A percentile compares a stretch with the other conserved stretches of the same genome.
Conservation (phyloP, 805 yeast genomes). For the Suhomyces vadensis region DNA sequence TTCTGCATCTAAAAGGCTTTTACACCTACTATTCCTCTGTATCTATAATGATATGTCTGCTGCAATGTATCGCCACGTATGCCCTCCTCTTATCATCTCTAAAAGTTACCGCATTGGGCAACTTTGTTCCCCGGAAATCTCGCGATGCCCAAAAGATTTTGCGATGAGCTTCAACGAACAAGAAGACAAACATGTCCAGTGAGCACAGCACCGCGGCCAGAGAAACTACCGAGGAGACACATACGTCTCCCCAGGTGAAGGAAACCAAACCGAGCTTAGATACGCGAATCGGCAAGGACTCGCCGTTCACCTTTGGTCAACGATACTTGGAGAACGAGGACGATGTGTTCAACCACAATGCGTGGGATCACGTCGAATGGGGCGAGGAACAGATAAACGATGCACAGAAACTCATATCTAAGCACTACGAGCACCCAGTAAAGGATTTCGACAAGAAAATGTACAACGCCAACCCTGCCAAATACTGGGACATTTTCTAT, state of each 20-base stretch:
- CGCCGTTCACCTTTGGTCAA: conserved; percentile 92
- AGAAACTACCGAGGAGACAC: background rate
- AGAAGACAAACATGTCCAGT: background rate
- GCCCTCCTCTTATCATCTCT: too few relatives aligned
- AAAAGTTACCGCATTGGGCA: too few relatives aligned
- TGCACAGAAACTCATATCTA: conserved; percentile 71
- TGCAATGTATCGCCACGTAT: too few relatives aligned
- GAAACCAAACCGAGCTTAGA: conserved; percentile 36
- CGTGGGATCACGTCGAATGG: conserved; percentile 98
- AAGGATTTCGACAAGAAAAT: conserved; percentile 76
- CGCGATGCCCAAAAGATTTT: background rate
- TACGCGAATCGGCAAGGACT: conserved; percentile 75
- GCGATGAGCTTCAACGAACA: conserved; percentile 1
- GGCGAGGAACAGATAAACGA: conserved; percentile 81
- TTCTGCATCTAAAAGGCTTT: too few relatives aligned
- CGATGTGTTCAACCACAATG: conserved; percentile 90
- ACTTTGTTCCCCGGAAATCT: background rate
- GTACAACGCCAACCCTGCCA: conserved; percentile 84
- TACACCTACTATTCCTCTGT: too few relatives aligned
- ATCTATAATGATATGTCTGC: too few relatives aligned
- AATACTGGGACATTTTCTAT: conserved; percentile 94
- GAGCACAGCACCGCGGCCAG: background rate
- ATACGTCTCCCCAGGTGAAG: conserved; percentile 3
- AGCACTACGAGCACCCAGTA: conserved; percentile 84
- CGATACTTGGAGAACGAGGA: conserved; percentile 68